These are phyloP conservation scores for Agaricus subrufescens DNA, from an alignment of 768 basidiomycete genomes.

Conservation along the genomic window DNA sequence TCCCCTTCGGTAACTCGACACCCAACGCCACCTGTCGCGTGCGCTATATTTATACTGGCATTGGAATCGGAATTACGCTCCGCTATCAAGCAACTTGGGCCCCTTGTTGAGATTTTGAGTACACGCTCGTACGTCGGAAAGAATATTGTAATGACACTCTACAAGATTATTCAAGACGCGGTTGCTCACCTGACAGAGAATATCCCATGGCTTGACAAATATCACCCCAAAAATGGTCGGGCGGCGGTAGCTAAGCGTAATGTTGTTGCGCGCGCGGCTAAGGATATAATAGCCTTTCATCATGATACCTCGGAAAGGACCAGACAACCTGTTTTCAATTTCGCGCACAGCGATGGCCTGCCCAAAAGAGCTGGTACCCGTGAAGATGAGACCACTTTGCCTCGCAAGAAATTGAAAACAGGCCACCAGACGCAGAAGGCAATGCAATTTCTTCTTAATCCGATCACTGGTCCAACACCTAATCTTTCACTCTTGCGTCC, in stretches of 20 bases:
- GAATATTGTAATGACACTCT: conserved; percentile 60
- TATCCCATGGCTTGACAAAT: conserved; percentile 73
- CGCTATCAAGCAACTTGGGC: conserved; percentile 46
- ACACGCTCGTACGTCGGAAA: conserved; percentile 44
- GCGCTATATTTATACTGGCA: conserved; percentile 64
- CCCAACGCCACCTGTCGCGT: conserved; percentile 49
- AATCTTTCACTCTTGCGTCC: conserved; percentile 11
- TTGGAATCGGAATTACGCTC: conserved; percentile 62
- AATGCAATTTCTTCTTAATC: conserved; percentile 54
- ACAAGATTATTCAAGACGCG: conserved; percentile 59
- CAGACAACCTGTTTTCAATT: conserved; percentile 21
- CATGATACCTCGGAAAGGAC: conserved; percentile 36
- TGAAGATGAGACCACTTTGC: conserved; percentile 14
- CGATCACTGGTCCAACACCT: conserved; percentile 31
- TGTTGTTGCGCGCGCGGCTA: conserved; percentile 61
- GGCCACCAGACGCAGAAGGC: conserved; percentile 37
- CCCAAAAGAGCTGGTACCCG: neutral
- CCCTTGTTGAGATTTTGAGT: conserved; percentile 57
- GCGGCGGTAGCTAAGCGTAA: conserved; percentile 60
- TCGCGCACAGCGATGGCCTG: neutral
- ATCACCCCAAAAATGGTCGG: conserved; percentile 43
- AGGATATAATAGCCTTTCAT: conserved; percentile 66
- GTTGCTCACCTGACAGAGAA: conserved; percentile 54
- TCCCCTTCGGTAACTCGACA: conserved; percentile 26
- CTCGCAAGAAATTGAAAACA: conserved; percentile 24